Conservation (phyloP, 768 basidiomycete genomes). For the Clitopilus hobsonii region DNA sequence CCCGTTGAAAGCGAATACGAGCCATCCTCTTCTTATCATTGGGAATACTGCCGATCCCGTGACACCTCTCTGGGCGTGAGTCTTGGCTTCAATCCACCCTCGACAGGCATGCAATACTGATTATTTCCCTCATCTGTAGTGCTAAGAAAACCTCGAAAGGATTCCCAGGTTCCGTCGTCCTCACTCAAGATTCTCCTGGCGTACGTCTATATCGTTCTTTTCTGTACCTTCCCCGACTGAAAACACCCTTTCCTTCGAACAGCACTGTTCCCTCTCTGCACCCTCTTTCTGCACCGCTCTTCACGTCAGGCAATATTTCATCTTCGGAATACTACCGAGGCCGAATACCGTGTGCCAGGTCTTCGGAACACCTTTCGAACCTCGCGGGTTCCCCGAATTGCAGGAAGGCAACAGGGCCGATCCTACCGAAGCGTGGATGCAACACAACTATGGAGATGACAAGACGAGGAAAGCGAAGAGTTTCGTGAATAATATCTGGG, state of each 20-base stretch:
- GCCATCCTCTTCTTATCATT: slow-evolving; percentile 24
- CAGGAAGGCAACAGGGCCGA: background rate
- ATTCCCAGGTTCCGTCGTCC: slow-evolving; percentile 32
- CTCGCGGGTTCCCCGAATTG: background rate
- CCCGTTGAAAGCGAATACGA: slow-evolving; percentile 17
- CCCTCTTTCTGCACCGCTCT: slow-evolving; percentile 20
- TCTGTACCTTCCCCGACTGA: background rate
- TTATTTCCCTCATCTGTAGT: slow-evolving; percentile 13
- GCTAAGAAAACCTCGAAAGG: slow-evolving; percentile 33
- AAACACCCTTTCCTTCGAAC: background rate
- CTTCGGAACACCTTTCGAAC: slow-evolving; percentile 20
- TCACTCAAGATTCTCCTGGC: slow-evolving; percentile 37
- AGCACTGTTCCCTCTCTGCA: slow-evolving; percentile 20
- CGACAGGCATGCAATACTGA: too few relatives aligned
- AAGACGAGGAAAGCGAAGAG: too few relatives aligned
- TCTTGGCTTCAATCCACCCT: background rate
- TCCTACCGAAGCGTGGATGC: background rate
- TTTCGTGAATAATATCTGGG: too few relatives aligned
- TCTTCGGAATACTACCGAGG: slow-evolving; percentile 32
- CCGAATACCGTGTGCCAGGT: slow-evolving; percentile 35
- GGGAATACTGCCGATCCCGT: slow-evolving; percentile 22
- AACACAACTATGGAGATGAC: background rate
- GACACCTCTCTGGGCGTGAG: slow-evolving; percentile 21
- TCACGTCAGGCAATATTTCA: slow-evolving; percentile 34
- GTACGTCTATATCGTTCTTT: slow-evolving; percentile 19